Conservation (phyloP, 2,329 filamentous ascomycete genomes). For the Xylariaceae sp. region DNA sequence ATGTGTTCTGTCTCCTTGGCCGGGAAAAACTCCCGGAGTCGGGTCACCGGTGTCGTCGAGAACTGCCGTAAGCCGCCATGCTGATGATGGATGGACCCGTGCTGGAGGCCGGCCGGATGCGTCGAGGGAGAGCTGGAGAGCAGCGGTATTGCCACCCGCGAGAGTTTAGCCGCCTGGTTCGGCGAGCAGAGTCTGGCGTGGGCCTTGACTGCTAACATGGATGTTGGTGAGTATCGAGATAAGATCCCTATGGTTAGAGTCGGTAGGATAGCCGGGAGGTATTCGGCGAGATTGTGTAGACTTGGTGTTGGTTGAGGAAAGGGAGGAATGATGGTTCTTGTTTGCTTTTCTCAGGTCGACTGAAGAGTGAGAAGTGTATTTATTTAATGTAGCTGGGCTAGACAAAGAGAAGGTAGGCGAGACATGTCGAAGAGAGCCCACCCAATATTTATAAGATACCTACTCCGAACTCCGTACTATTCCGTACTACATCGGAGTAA, state of each 20-base stretch:
- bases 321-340: neutral
- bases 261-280: constrained; percentile 3
- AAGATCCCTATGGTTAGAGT: constrained; percentile 2
- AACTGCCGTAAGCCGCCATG: constrained; percentile 30
- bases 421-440: constrained; percentile 1
- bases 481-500: neutral
- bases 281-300: constrained; percentile 1
- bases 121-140: constrained; percentile 22
- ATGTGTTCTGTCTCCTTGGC: constrained; percentile 53
- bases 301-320: no score
- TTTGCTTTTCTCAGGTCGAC: neutral
- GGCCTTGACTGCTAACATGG: constrained; percentile 25
- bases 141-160: constrained; percentile 17
- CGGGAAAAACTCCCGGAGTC: constrained; percentile 56
- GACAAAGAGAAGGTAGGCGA: constrained; percentile 2
- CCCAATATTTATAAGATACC: no score
- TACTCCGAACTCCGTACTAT: neutral
- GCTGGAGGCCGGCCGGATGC: constrained; percentile 14
- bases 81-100: no score
- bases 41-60: constrained; percentile 39
- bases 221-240: constrained; percentile 1
- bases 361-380: neutral
- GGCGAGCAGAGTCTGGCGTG: constrained; percentile 23
- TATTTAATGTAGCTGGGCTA: neutral
- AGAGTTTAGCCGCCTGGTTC: constrained; percentile 22